Conservation (phyloP, 2,329 filamentous ascomycete species). For the Acephala macrosclerotiorum region DNA sequence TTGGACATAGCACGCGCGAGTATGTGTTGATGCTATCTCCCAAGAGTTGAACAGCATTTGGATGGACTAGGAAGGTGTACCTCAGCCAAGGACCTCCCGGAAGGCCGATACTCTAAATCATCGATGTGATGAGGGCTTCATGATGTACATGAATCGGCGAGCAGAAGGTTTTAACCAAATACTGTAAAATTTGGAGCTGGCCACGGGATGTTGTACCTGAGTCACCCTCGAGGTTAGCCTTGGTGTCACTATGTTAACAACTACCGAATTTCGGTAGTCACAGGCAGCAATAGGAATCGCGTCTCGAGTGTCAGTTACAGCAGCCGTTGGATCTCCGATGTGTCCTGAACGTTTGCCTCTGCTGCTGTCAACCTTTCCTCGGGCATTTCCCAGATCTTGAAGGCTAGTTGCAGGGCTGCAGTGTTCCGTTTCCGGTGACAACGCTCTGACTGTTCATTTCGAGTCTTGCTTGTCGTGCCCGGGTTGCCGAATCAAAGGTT, state of each 20-base stretch:
- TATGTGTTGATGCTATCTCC: conserved; percentile 89
- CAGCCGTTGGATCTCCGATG: neutral
- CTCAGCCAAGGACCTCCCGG: neutral
- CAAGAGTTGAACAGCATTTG: conserved; percentile 10
- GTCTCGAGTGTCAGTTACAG: neutral
- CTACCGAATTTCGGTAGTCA: conserved; percentile 13
- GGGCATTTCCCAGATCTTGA: neutral
- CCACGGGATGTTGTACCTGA: conserved; percentile 7
- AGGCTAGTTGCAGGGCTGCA: conserved; percentile 1
- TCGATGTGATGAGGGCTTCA: neutral
- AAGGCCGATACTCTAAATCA: neutral
- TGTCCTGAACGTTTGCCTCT: neutral
- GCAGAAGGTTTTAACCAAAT: neutral
- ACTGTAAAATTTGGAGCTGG: conserved; percentile 1
- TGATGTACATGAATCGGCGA: conserved; percentile 5
- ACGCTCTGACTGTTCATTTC: neutral
- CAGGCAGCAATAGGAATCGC: conserved; percentile 6
- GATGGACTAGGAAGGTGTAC: neutral
- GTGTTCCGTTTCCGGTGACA: neutral
- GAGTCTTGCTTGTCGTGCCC: neutral
- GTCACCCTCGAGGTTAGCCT: conserved; percentile 7
- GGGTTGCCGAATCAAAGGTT: neutral
- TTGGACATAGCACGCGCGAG: conserved; percentile 88
- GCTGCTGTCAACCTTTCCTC: neutral
- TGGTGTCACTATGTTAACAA: conserved; percentile 9